These are phyloP conservation scores for Alliaria petiolata DNA, from an alignment of 345 rosid species.

Conservation along the genomic window DNA sequence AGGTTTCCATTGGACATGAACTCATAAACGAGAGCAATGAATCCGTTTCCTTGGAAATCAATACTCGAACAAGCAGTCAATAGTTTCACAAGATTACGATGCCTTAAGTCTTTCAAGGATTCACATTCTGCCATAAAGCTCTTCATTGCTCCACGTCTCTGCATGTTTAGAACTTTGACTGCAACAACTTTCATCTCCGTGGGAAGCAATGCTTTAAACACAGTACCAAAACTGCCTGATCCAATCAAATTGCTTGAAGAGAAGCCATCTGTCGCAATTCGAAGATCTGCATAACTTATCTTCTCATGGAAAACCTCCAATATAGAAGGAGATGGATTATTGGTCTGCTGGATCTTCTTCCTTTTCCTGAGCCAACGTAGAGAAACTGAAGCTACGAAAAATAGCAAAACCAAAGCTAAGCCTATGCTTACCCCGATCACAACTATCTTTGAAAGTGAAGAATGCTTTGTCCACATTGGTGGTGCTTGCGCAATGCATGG, in stretches of 20 bases:
- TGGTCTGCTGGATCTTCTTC: not conserved
- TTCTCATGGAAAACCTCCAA: not conserved
- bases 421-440: not conserved
- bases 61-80: slow-evolving; percentile 45
- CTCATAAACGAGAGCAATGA: slow-evolving; percentile 46
- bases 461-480: not conserved
- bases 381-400: not conserved
- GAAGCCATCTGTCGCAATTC: not conserved
- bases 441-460: not conserved
- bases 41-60: slow-evolving; percentile 37
- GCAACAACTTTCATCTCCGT: slow-evolving; percentile 6
- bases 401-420: not conserved
- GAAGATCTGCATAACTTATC: not conserved
- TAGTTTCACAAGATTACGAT: slow-evolving; percentile 44
- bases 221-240: slow-evolving; percentile 5
- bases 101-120: slow-evolving; percentile 36
- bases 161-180: slow-evolving; percentile 39
- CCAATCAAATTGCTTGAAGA: not conserved
- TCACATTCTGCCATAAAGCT: slow-evolving; percentile 48
- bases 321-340: not conserved
- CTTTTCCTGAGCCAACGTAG: not conserved
- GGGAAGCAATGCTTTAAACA: not conserved
- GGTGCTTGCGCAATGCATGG: not conserved
- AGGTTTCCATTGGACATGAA: slow-evolving; percentile 47
- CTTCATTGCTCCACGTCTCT: slow-evolving; percentile 35